Conservation (phyloP, 2,329 filamentous ascomycete genomes). For the Xylariaceae sp. region DNA sequence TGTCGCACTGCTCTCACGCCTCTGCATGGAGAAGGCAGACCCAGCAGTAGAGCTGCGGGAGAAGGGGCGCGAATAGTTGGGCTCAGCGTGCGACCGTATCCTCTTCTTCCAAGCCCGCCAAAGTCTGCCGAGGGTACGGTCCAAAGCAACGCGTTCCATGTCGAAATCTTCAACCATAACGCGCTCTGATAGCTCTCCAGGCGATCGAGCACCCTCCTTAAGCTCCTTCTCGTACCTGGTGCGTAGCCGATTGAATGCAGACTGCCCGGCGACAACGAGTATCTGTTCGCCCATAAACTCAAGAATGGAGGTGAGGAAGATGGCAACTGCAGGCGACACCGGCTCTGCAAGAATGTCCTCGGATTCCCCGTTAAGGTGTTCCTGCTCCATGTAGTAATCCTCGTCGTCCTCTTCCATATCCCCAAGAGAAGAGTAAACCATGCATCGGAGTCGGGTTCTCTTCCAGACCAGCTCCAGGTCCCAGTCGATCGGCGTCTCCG, state of each 20-base stretch:
- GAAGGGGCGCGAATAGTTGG: slow-evolving; percentile 40
- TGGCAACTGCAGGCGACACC: slow-evolving; percentile 85
- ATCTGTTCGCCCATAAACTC: slow-evolving; percentile 92
- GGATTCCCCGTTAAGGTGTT: slow-evolving; percentile 55
- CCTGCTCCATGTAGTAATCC: slow-evolving; percentile 76
- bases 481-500: slow-evolving; percentile 55
- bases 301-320: slow-evolving; percentile 90
- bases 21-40: slow-evolving; percentile 24
- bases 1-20: slow-evolving; percentile 30
- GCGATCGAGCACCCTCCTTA: slow-evolving; percentile 39
- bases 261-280: slow-evolving; percentile 78
- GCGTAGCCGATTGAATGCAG: slow-evolving; percentile 63
- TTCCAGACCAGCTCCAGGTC: slow-evolving; percentile 94
- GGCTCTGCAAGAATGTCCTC: slow-evolving; percentile 55
- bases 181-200: slow-evolving; percentile 49
- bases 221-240: slow-evolving; percentile 52
- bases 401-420: slow-evolving; percentile 98
- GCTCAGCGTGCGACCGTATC: slow-evolving; percentile 50
- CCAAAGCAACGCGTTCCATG: slow-evolving; percentile 87
- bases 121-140: slow-evolving; percentile 76
- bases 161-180: slow-evolving; percentile 84
- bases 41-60: slow-evolving; percentile 38
- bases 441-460: slow-evolving; percentile 82
- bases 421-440: slow-evolving; percentile 95
- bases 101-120: slow-evolving; percentile 96